Evolutionary conservation across 306 rosid species (phyloP), one percentile per base, ranked within the genome.

Genomic region (Corylus avellana): DNA sequence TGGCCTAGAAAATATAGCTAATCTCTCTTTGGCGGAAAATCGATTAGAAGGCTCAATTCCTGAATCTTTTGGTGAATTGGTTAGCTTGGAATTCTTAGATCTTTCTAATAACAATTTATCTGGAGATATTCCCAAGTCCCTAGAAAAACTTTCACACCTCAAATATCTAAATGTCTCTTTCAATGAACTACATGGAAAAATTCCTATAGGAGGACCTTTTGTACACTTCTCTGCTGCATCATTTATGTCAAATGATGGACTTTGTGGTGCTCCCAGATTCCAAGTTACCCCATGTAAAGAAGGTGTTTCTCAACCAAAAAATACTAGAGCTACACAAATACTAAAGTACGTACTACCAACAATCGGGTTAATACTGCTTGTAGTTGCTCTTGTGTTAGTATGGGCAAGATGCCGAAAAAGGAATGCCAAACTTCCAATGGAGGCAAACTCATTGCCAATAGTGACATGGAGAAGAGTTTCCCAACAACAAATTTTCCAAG

Each of bases 211-310:
- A 35, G 77, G 77, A 7, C 77, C 77, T 0, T 74, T 51, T 10
- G 8, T 25, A 8, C 35, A 55, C 1, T 55, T 74, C 77, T 53
- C 67, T 4, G 67, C 66, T 9, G 17, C 54, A 32, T 51, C 85
- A 25, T 85, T 85, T 57, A 77, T 77, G 55, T 66, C 71, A 46
- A 85, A 85, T 70, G 44, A 46, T 50, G 88, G 75, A 59, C 85
- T 85, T 17, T 85, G 88, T 39, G 83, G 82, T 12, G 48, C 73
- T 32, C 70, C 83, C 51, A 54, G 18, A 46, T 46, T 79, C 1
- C 75, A 73, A 5, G 82, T 80, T 32, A 73, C 51, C 49, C 39
- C 66, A 54, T 54, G 56, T 54, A 44, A 39, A 39, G 35, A 73
- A 73, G 50, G 62, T 29, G 37, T 48, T 54, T 35, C 66, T 32